Conservation (phyloP, 2,329 filamentous ascomycete species). For the Alternaria incomplexa region DNA sequence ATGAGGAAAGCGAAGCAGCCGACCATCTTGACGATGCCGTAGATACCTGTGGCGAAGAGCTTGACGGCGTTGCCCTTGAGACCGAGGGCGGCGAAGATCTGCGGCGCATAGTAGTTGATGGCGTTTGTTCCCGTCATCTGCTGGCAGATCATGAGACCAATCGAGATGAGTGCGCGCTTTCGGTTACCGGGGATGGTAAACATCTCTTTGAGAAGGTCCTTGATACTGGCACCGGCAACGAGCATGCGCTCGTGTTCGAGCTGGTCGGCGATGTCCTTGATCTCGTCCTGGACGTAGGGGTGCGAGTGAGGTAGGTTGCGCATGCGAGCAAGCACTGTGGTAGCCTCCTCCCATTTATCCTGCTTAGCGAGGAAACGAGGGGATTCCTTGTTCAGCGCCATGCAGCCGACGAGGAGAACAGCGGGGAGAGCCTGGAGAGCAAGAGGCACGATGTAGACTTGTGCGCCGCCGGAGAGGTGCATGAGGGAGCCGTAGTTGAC, state of each 20-base stretch:
- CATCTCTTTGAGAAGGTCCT: slow-evolving; percentile 50
- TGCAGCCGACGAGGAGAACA: slow-evolving; percentile 64
- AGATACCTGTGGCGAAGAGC: slow-evolving; percentile 76
- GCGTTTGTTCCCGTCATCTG: slow-evolving; percentile 69
- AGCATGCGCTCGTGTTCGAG: slow-evolving; percentile 63
- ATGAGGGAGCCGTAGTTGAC: slow-evolving; percentile 61
- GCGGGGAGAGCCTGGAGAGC: slow-evolving; percentile 70
- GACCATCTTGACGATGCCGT: slow-evolving; percentile 73
- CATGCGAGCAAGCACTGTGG: slow-evolving; percentile 61
- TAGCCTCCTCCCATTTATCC: slow-evolving; percentile 71
- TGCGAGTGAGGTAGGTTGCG: slow-evolving; percentile 56
- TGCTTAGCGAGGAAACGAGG: slow-evolving; percentile 72
- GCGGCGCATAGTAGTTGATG: slow-evolving; percentile 70
- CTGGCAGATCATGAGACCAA: slow-evolving; percentile 71
- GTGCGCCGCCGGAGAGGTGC: slow-evolving; percentile 55
- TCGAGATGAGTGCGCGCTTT: slow-evolving; percentile 68
- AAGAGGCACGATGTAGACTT: slow-evolving; percentile 67
- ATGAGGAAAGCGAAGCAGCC: slow-evolving; percentile 69
- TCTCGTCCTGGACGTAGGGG: slow-evolving; percentile 45
- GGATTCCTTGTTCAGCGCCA: slow-evolving; percentile 69
- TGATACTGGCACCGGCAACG: slow-evolving; percentile 56
- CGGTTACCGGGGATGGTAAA: slow-evolving; percentile 59
- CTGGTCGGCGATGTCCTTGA: slow-evolving; percentile 48
- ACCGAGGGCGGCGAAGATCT: slow-evolving; percentile 71
- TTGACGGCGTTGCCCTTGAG: slow-evolving; percentile 62